These are phyloP conservation scores for Sphaerostilbella broomeana DNA, from an alignment of 2,329 filamentous ascomycete genomes.

Conservation along the genomic window DNA sequence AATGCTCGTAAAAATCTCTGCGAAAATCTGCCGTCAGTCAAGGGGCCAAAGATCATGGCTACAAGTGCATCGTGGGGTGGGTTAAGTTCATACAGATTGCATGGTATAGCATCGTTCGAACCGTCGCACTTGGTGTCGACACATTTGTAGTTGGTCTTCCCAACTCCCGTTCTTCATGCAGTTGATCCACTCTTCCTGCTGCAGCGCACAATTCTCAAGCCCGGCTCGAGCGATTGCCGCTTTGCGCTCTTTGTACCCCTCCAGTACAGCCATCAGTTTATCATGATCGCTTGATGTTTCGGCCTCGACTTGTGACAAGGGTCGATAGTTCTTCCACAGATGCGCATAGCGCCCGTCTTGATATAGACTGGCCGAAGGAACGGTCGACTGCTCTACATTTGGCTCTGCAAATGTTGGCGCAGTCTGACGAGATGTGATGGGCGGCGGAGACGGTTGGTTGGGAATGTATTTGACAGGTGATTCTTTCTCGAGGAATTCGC, in stretches of 20 bases:
- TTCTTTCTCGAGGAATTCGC: conserved; percentile 79
- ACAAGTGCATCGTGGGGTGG: neutral
- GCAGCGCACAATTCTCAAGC: conserved; percentile 86
- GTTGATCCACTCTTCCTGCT: conserved; percentile 73
- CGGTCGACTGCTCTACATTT: conserved; percentile 19
- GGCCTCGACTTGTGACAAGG: conserved; percentile 62
- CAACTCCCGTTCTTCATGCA: conserved; percentile 73
- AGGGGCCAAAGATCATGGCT: neutral
- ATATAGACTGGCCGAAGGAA: conserved; percentile 48
- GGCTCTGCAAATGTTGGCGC: conserved; percentile 17
- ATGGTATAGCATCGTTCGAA: conserved; percentile 86
- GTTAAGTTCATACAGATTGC: conserved; percentile 59
- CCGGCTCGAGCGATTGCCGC: conserved; percentile 71
- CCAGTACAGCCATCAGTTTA: conserved; percentile 70
- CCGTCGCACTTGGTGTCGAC: conserved; percentile 64
- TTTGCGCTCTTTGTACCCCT: conserved; percentile 77
- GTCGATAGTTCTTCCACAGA: conserved; percentile 86
- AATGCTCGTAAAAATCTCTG: conserved; percentile 84
- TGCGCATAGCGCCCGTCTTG: conserved; percentile 66
- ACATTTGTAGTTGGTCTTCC: conserved; percentile 69
- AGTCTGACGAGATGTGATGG: conserved; percentile 12
- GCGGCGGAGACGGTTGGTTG: conserved; percentile 19
- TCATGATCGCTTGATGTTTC: conserved; percentile 70
- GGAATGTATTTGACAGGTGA: conserved; percentile 62
- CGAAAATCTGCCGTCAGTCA: neutral